A percentile compares a stretch with the other conserved stretches of the same genome.
These are phyloP conservation scores for Cyclotella baltica DNA, from an alignment of 108 stramenopile genomes.

Conservation along the genomic window DNA sequence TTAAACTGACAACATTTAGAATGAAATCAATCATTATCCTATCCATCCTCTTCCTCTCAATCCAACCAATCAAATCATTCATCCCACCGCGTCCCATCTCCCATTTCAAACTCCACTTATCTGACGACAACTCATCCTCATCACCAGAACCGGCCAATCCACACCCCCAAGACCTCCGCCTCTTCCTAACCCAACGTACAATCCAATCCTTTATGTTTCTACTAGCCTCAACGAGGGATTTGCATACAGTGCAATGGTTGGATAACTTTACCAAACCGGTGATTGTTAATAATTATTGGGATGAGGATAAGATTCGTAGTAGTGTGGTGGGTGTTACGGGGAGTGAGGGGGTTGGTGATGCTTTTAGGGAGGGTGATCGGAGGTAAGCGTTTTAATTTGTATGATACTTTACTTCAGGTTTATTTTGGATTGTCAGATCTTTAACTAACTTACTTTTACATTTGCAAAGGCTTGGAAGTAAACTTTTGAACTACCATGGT, in stretches of 20 bases:
- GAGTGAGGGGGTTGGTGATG: constrained; percentile 34
- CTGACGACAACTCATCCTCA: neutral
- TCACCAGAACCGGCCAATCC: neutral
- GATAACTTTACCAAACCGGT: constrained; percentile 76
- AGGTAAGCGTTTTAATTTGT: constrained; percentile 16
- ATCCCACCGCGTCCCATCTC: neutral
- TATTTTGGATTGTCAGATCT: no score
- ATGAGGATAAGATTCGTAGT: no score
- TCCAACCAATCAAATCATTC: neutral
- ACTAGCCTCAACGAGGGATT: constrained; percentile 65
- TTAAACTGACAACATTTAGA: no score
- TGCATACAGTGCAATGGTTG: constrained; percentile 75
- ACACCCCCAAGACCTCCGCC: constrained; percentile 51
- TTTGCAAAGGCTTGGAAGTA: constrained; percentile 45
- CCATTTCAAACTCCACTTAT: neutral
- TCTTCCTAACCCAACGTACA: constrained; percentile 75
- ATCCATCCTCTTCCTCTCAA: neutral
- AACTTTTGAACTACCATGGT: constrained; percentile 73
- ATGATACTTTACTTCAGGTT: neutral
- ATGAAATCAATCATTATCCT: no score
- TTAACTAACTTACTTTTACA: no score
- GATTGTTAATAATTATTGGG: constrained; percentile 48
- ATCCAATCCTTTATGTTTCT: constrained; percentile 82
- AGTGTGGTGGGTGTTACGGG: constrained; percentile 11
- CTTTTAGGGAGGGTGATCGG: constrained; percentile 46